These are phyloP conservation scores for Adiantum capillusveneris DNA, from an alignment of 75 land plant genomes.

Conservation along the genomic window DNA sequence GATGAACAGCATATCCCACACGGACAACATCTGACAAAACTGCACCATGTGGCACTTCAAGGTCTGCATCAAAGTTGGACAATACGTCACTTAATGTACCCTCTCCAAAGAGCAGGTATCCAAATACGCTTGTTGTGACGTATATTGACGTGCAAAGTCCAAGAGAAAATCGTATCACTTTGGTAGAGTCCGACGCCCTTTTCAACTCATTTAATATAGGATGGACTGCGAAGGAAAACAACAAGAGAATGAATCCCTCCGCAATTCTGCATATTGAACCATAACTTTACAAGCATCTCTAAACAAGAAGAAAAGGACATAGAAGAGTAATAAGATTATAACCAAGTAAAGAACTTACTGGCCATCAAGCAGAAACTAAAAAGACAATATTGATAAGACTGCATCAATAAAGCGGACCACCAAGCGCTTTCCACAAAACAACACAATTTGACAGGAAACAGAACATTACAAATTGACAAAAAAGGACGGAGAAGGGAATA, in stretches of 20 bases:
- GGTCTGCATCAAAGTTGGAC: slow-evolving; percentile 86
- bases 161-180: slow-evolving; percentile 52
- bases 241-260: neutral
- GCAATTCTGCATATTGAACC: neutral
- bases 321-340: no score
- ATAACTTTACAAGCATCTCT: neutral
- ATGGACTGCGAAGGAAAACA: slow-evolving; percentile 65
- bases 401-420: no score
- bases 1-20: slow-evolving; percentile 65
- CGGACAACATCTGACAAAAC: slow-evolving; percentile 56
- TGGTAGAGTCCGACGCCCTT: slow-evolving; percentile 38
- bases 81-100: slow-evolving; percentile 67
- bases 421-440: no score
- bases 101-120: slow-evolving; percentile 82
- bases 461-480: no score
- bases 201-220: slow-evolving; percentile 84
- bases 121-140: slow-evolving; percentile 71
- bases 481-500: no score
- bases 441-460: no score
- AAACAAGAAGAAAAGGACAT: no score
- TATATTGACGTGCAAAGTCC: slow-evolving; percentile 62
- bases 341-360: no score
- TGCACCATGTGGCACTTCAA: slow-evolving; percentile 62
- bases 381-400: no score
- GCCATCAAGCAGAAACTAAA: no score